Evolutionary conservation across 2,329 filamentous ascomycete species (phyloP), one percentile per base, ranked within the genome.

Genomic region (Mollisia scopiformis): DNA sequence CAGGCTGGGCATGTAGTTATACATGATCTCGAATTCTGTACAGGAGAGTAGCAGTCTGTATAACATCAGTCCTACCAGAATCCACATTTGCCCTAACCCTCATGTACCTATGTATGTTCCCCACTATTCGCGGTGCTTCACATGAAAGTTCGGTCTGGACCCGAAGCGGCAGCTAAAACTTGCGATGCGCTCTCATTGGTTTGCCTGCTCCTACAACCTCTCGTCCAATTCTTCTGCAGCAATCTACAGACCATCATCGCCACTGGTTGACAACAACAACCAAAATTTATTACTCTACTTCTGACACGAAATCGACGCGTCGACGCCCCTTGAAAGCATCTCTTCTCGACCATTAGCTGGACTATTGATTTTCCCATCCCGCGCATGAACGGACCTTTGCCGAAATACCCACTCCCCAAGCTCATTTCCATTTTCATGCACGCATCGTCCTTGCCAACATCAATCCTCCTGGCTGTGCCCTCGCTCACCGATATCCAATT

Each of bases 341-440:
- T n/a, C 49, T 6, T 51, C 16, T 11, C 28, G 49, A 8, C 33
- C 49, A n/a, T n/a, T n/a, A n/a, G 14, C 28, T 35, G 43, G 30
- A 51, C 27, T 33, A 51, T 51, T 16, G 28, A 51, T 51, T 51
- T 33, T 31, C 30, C 49, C 8, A 7, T 35, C 49, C 49, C 49
- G 49, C 28, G 49, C 49, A 51, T 51, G 28, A 51, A 51, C 27
- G 16, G 27, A 31, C 16, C 49, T 51, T 33, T 51, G 30, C 49
- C 49, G 49, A 51, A 49, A 51, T 13, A 21, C 33, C 49, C 30
- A 33, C 27, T 2, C 2, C 21, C 10, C 19, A 11, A n/a, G 28
- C 46, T 49, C 46, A 49, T 51, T 25, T 47, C 49, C 49, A 11
- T 31, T 51, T 33, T 51, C 49, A 51, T 51, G 49, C 49, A 47